Evolutionary conservation across 768 basidiomycete species (phyloP), one percentile per base, ranked within the genome.

Genomic region (Peribolospora baueri): DNA sequence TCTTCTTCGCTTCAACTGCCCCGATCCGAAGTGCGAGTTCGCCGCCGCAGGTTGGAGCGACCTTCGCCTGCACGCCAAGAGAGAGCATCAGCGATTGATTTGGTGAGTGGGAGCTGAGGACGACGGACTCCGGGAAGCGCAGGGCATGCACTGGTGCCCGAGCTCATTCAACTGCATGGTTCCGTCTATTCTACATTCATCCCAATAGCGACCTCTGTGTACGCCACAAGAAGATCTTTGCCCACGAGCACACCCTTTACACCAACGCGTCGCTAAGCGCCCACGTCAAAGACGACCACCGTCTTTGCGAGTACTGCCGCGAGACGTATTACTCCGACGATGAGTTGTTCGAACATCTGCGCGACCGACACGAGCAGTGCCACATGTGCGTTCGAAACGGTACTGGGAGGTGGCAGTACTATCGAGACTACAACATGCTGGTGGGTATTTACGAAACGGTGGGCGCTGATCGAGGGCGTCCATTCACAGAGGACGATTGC

Each of bases 251-350:
- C 63, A 76, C 79, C 1, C 66, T 93, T 38, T 98, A 91, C 65
- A 72, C 78, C 2, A 72, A 75, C 5, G 69, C 74, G 65, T 58
- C 79, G 63, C 25, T 25, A 25, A 25, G 25, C 25, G 25, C 25
- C 25, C 25, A 25, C 25, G 25, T 25, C 25, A 25, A 25, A 25
- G 25, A 25, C 25, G 25, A 25, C 1, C 84, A 87, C 60, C 84
- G 84, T 0, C 61, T 82, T 2, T 90, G 85, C 66, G 77, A 77
- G 62, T 97, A 95, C 66, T 93, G 88, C 62, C 76, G 76, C n/a
- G 82, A 86, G 61, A 88, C 83, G 61, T 88, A 82, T 73, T 93
- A 90, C 65, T 71, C 80, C n/a, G 80, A 81, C 54, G 91, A 97
- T 63, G 88, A 88, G 62, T 70, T 95, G n/a, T 93, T 79, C 65